Percentiles rank a stretch among this genome's conserved stretches.
These are phyloP conservation scores for Colletotrichum aenigma DNA, from an alignment of 2,329 filamentous ascomycete species.

Conservation along the genomic window DNA sequence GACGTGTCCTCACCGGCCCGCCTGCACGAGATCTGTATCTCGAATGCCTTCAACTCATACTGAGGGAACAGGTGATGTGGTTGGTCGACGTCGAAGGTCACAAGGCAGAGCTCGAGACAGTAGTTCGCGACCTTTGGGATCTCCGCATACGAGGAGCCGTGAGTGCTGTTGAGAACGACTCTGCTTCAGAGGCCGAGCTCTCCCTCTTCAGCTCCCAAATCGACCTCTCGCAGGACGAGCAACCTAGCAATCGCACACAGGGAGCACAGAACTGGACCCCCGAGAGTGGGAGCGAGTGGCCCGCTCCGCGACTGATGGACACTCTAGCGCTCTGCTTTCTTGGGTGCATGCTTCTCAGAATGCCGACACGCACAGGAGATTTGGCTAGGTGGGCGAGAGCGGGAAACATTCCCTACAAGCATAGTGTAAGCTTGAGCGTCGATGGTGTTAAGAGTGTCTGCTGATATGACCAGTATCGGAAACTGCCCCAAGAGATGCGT, in stretches of 20 bases:
- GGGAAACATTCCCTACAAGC: slow-evolving; percentile 74
- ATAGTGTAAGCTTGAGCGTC: slow-evolving; percentile 55
- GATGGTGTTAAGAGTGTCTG: background rate
- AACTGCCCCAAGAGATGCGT: slow-evolving; percentile 68
- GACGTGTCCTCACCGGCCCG: slow-evolving; percentile 65
- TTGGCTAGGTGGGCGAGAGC: slow-evolving; percentile 70
- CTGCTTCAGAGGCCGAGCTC: slow-evolving; percentile 28
- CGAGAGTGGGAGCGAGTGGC: slow-evolving; percentile 51
- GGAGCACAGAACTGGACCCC: slow-evolving; percentile 48
- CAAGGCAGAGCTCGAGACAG: slow-evolving; percentile 74
- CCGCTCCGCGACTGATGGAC: slow-evolving; percentile 73
- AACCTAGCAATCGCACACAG: slow-evolving; percentile 30
- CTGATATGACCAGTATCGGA: slow-evolving; percentile 46
- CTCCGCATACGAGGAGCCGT: slow-evolving; percentile 61
- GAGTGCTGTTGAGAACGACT: slow-evolving; percentile 30
- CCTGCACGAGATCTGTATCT: slow-evolving; percentile 80
- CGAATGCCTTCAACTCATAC: slow-evolving; percentile 81
- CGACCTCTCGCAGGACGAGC: slow-evolving; percentile 23
- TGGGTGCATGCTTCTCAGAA: slow-evolving; percentile 73
- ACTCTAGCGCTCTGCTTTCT: slow-evolving; percentile 82
- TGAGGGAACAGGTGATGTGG: slow-evolving; percentile 81
- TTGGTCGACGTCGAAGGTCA: slow-evolving; percentile 71
- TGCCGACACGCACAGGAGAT: slow-evolving; percentile 79
- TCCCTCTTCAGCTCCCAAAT: slow-evolving; percentile 46
- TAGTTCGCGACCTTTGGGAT: slow-evolving; percentile 86